Percentiles rank a stretch among this genome's conserved stretches.
Conservation (phyloP, 805 yeast genomes). For the Zygotorulaspora chibaensis region DNA sequence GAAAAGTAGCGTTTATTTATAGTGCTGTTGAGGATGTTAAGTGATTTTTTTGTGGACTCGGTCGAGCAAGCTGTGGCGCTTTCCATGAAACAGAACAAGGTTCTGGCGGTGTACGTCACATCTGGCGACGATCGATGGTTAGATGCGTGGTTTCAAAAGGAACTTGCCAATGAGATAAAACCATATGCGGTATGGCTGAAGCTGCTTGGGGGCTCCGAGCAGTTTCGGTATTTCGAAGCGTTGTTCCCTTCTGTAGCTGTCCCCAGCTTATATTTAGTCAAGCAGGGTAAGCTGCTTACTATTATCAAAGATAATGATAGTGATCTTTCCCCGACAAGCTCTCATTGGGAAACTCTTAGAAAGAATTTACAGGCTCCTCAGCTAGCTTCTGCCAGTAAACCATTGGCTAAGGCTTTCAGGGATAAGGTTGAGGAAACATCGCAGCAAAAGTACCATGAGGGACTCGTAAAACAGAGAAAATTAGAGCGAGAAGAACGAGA, state of each 20-base stretch:
- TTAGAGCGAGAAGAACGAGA: constrained; percentile 48
- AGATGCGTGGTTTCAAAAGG: constrained; percentile 21
- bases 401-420: constrained; percentile 30
- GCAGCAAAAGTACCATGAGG: constrained; percentile 27
- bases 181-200: constrained; percentile 38
- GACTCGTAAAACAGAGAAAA: constrained; percentile 20
- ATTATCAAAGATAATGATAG: constrained; percentile 32
- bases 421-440: constrained; percentile 40
- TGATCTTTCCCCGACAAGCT: constrained; percentile 11
- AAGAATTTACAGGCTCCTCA: background rate
- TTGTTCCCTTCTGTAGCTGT: constrained; percentile 48
- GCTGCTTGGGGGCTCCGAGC: constrained; percentile 39
- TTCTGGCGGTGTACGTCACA: constrained; percentile 39
- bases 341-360: constrained; percentile 4
- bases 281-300: constrained; percentile 44
- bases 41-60: constrained; percentile 14
- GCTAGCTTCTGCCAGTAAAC: background rate
- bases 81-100: constrained; percentile 36
- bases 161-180: constrained; percentile 17
- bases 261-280: constrained; percentile 58
- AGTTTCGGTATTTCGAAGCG: constrained; percentile 48
- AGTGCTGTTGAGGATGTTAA: constrained; percentile 8
- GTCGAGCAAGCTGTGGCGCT: constrained; percentile 40
- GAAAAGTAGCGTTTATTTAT: background rate
- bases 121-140: constrained; percentile 30